Evolutionary conservation across 805 yeast genomes (phyloP).

Genomic region (Limtongia smithiae): DNA sequence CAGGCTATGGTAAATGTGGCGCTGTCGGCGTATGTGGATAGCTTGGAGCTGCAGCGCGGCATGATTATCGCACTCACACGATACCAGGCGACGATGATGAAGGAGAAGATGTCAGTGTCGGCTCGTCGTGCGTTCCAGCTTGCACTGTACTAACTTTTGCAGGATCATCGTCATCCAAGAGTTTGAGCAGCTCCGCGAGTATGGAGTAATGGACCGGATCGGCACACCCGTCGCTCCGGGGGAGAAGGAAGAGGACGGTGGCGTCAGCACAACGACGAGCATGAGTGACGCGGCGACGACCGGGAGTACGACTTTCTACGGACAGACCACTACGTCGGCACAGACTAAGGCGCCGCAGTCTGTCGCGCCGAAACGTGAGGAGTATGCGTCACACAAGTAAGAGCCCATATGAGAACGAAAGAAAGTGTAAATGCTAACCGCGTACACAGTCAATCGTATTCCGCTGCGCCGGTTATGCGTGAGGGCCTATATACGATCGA

Average conservation of each 20-base stretch:
- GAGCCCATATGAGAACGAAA: background rate
- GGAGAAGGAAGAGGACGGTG: slow-evolving; percentile 1
- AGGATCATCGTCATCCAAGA: slow-evolving; percentile 19
- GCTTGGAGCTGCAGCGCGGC: slow-evolving; percentile 12
- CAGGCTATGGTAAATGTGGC: slow-evolving; percentile 22
- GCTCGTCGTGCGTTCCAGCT: background rate
- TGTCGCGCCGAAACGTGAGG: background rate
- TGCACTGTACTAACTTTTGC: background rate
- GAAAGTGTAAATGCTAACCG: too few species aligned
- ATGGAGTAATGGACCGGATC: slow-evolving; percentile 21
- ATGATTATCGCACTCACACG: slow-evolving; percentile 18
- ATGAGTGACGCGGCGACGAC: background rate
- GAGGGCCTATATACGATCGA: slow-evolving; percentile 67
- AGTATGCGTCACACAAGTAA: background rate
- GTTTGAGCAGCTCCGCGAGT: slow-evolving; percentile 16
- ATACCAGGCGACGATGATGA: slow-evolving; percentile 15
- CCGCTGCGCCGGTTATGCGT: slow-evolving; percentile 8
- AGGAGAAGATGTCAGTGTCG: slow-evolving; percentile 12
- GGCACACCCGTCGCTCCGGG: slow-evolving; percentile 19
- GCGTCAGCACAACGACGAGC: background rate
- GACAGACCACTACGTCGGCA: slow-evolving; percentile 6
- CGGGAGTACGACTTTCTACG: slow-evolving; percentile 17
- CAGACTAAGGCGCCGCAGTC: background rate
- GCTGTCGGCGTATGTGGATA: slow-evolving; percentile 11
- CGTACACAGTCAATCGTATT: too few species aligned